Percentiles rank a stretch among this genome's conserved stretches.
These are phyloP conservation scores for Neoboletus brunneissimus DNA, from an alignment of 768 basidiomycete genomes.

Conservation along the genomic window DNA sequence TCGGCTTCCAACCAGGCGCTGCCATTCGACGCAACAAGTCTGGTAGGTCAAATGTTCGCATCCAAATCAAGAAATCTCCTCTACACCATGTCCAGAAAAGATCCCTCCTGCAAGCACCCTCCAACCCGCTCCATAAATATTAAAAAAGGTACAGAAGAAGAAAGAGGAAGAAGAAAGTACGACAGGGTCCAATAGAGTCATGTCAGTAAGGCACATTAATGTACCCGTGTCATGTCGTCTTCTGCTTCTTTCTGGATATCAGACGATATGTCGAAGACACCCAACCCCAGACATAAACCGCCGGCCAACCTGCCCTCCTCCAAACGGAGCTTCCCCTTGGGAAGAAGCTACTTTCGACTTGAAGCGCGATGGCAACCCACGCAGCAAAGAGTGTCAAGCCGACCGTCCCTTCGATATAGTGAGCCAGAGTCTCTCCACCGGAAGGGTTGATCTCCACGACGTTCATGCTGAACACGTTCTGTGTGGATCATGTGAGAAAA, in stretches of 20 bases:
- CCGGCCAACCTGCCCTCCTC: constrained; percentile 24
- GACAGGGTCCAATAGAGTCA: background rate
- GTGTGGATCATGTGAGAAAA: constrained; percentile 3
- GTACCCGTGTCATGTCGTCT: constrained; percentile 4
- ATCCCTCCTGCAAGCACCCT: background rate
- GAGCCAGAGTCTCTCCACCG: constrained; percentile 30
- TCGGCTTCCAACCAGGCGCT: too few species aligned
- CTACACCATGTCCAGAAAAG: background rate
- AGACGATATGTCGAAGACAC: background rate
- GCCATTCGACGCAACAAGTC: background rate
- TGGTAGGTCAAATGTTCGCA: background rate
- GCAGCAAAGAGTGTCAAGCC: constrained; percentile 47
- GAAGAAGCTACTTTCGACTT: constrained; percentile 31
- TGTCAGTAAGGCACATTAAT: background rate
- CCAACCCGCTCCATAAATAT: background rate
- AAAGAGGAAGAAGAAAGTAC: background rate
- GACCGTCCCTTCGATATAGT: constrained; percentile 42
- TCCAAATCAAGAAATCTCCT: background rate
- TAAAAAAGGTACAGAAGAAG: background rate
- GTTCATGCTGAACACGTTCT: constrained; percentile 61
- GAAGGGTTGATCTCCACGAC: constrained; percentile 39
- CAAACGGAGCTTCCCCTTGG: constrained; percentile 9
- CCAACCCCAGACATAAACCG: constrained; percentile 1
- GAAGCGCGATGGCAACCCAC: constrained; percentile 58
- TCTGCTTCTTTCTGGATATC: background rate